phyloP scores from a whole-genome alignment of 495 filamentous ascomycete genomes.

The Aspergillus steynii region DNA sequence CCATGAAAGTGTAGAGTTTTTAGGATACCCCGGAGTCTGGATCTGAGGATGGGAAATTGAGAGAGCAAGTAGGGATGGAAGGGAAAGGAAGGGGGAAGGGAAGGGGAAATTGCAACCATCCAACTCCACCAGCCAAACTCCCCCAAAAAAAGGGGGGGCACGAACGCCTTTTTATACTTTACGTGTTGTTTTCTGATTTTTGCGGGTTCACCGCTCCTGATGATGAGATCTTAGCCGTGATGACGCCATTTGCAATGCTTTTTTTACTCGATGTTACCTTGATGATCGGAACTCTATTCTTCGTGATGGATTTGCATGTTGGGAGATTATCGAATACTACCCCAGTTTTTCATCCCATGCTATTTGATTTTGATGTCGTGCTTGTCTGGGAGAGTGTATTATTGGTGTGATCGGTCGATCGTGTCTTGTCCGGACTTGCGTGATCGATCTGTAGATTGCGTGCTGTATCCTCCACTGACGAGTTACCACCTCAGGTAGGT shows the following conservation, averaged over 20 bases:
- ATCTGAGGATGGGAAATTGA: not conserved
- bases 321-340: not conserved
- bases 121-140: not conserved
- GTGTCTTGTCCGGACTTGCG: not conserved
- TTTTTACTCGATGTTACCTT: slow-evolving; percentile 4
- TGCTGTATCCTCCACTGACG: too few species aligned
- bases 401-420: not conserved
- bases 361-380: slow-evolving; percentile 1
- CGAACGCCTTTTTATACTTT: not conserved
- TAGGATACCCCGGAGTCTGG: not conserved
- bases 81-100: slow-evolving; percentile 13
- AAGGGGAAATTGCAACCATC: slow-evolving; percentile 8
- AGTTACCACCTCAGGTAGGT: too few species aligned
- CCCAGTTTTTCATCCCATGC: not conserved
- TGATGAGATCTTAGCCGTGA: slow-evolving; percentile 31
- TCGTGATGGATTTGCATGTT: slow-evolving; percentile 3
- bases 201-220: slow-evolving; percentile 5
- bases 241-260: slow-evolving; percentile 32
- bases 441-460: too few species aligned
- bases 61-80: not conserved
- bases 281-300: slow-evolving; percentile 5
- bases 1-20: slow-evolving; percentile 58
- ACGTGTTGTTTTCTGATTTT: not conserved
- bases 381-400: not conserved
- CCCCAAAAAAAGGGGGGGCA: not conserved